Base-by-base conservation (phyloP, 495 filamentous ascomycete species). In the Aspergillus sclerotioniger region DNA sequence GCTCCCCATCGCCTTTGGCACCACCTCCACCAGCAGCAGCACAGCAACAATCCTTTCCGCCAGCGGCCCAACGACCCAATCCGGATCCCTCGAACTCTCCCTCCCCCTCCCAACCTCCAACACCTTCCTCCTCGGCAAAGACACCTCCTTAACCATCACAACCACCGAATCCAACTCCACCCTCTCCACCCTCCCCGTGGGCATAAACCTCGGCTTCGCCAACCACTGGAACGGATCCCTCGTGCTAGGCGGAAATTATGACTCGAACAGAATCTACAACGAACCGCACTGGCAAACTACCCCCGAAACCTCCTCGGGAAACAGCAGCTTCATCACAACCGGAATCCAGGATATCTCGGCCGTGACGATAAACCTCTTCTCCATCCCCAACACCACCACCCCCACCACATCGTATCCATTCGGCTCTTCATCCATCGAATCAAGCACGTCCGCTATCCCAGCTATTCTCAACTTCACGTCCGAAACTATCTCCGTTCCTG, bases 231-330 rank as follows among this genome's bases (percentile, higher is more conserved):
- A 28, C 12, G 47, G 47, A 6, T 28, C 47, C 6, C 25, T 50
- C 28, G 47, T 50, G 3, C 31, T 50, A 1, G 47, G 47, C 25
- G 47, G 47, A 0, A 79, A 90, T 62, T 89, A 83, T 62, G 73
- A 70, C 25, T 81, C 78, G 12, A 81, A 90, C 52, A 58, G 76
- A 39, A 87, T 84, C 7, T 90, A 82, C 67, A 81, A 84, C 37
- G 73, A 82, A 39, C 67, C 65, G n/a, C 47, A 50, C 47, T 50
- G 47, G 47, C 47, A 50, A 25, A 50, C 47, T 13, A 28, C 21
- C 8, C 5, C 47, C 17, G 47, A 31, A 8, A 50, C 47, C 28
- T 17, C 8, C 47, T 21, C 47, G 4, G 47, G 25, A 0, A 32
- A 50, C 28, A 16, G 8, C 28, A 16, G 28, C 25, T 50, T 50